Base-by-base conservation (phyloP, 306 rosid species). In the Hippophae gyantsensis region DNA sequence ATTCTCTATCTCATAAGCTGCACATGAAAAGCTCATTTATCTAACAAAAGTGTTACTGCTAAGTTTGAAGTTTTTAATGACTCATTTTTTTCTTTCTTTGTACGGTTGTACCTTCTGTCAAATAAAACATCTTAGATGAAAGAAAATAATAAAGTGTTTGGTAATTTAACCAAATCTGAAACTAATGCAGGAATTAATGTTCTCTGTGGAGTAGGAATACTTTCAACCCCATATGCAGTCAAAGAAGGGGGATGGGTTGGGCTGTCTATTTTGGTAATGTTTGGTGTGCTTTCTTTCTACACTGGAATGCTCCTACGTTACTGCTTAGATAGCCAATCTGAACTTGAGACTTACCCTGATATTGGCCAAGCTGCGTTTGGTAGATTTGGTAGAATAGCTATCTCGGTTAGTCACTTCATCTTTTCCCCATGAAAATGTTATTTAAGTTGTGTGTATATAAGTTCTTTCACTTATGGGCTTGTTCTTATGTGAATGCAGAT, bases 311-410 rank as follows among this genome's bases (percentile, higher is more conserved):
- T 93, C 25, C 69, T 93, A 76, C 90, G 95, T 54, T 46, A 62
- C 56, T 93, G 99, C 72, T 76, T 93, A 81, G 99, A 93, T 48
- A 93, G 99, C 53, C 81, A 78, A 54, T 95, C 99, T 42, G 97
- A 87, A 13, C 79, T 93, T 18, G 95, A 93, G 68, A 93, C 99
- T n/a, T 93, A 88, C 72, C 99, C 99, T 9, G 99, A 93, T 55
- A 81, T 93, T 72, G 99, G 99, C 54, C 93, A 86, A 60, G 99
- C 97, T 63, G 99, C 99, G 43, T 93, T 93, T 64, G 99, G 99
- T 43, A 66, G 81, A 40, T 11, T 68, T 0, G 99, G 99, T 48
- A 83, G 99, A 48, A 77, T 93, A 6, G 69, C 57, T 74, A 82
- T 88, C 69, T 93, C 99, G 63, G 99, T 93, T 57, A 74, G 86